Percentiles rank a stretch among this genome's conserved stretches.
Conservation (phyloP, 306 rosid genomes). For the Nissolia schottii region DNA sequence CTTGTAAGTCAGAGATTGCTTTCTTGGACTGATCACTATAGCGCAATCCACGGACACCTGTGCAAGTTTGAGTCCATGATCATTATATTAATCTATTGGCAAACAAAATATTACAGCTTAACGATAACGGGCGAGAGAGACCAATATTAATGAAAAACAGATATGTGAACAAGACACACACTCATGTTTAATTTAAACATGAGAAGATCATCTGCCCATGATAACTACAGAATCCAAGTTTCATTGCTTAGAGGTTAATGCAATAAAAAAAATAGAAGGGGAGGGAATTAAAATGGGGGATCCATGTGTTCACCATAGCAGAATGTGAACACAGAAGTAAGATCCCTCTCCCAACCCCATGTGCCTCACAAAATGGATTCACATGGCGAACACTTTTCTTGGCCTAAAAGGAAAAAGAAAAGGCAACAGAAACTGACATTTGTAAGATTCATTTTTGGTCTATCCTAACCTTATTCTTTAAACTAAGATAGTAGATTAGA, state of each 20-base stretch:
- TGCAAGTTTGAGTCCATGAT: constrained; percentile 18
- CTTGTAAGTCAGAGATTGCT: constrained; percentile 80
- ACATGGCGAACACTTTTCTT: constrained; percentile 35
- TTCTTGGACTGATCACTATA: constrained; percentile 90
- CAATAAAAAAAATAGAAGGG: background rate
- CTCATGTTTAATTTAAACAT: too few relatives aligned
- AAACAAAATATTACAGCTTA: background rate
- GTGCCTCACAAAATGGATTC: constrained; percentile 40
- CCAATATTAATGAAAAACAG: too few relatives aligned
- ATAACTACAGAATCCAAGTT: background rate
- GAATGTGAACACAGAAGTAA: constrained; percentile 4
- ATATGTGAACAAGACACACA: too few relatives aligned
- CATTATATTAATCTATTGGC: background rate
- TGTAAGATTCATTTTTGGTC: background rate
- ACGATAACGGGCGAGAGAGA: too few relatives aligned
- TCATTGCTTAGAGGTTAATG: constrained; percentile 17
- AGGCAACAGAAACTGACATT: constrained; percentile 26
- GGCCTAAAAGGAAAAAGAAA: constrained; percentile 18
- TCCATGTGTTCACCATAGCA: constrained; percentile 1
- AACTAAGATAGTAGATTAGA: background rate
- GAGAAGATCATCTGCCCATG: too few relatives aligned
- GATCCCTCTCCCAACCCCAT: constrained; percentile 13
- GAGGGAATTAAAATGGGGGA: background rate
- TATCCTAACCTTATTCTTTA: background rate
- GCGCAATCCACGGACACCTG: constrained; percentile 99